A percentile compares a stretch with the other conserved stretches of the same genome.
phyloP scores from a whole-genome alignment of 345 rosid genomes.

The Moringa oleifera region DNA sequence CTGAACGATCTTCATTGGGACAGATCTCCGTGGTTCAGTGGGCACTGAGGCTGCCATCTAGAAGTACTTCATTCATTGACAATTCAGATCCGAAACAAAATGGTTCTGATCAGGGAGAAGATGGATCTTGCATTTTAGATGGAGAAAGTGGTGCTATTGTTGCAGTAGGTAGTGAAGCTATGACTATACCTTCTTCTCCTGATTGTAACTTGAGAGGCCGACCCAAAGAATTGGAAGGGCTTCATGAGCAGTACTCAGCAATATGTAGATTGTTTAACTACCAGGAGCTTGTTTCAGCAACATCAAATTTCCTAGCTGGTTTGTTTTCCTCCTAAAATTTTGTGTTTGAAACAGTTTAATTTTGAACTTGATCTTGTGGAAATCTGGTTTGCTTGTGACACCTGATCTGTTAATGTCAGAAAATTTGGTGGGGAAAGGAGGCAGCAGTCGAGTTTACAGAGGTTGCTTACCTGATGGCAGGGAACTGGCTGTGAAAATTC shows the following conservation, averaged over 20 bases:
- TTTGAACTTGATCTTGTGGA: neutral
- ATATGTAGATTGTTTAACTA: conserved; percentile 71
- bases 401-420: conserved; percentile 33
- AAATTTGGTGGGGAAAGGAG: conserved; percentile 86
- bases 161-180: conserved; percentile 30
- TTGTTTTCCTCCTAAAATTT: conserved; percentile 20
- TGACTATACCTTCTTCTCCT: conserved; percentile 22
- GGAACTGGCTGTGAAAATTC: conserved; percentile 89
- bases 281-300: conserved; percentile 67
- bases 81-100: conserved; percentile 33
- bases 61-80: conserved; percentile 28
- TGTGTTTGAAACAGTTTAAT: neutral
- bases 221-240: conserved; percentile 52
- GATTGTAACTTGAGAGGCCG: conserved; percentile 29
- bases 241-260: conserved; percentile 67
- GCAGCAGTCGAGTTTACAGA: conserved; percentile 82
- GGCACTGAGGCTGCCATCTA: conserved; percentile 55
- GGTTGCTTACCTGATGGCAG: conserved; percentile 73
- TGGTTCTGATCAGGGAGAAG: conserved; percentile 17
- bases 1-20: conserved; percentile 35
- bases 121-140: conserved; percentile 26
- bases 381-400: neutral
- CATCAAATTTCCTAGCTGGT: conserved; percentile 71
- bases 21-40: conserved; percentile 66
- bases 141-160: conserved; percentile 54